Evolutionary conservation across 495 filamentous ascomycete genomes (phyloP), one percentile per base, ranked within the genome.

Genomic region (Baudoinia panamericana): DNA sequence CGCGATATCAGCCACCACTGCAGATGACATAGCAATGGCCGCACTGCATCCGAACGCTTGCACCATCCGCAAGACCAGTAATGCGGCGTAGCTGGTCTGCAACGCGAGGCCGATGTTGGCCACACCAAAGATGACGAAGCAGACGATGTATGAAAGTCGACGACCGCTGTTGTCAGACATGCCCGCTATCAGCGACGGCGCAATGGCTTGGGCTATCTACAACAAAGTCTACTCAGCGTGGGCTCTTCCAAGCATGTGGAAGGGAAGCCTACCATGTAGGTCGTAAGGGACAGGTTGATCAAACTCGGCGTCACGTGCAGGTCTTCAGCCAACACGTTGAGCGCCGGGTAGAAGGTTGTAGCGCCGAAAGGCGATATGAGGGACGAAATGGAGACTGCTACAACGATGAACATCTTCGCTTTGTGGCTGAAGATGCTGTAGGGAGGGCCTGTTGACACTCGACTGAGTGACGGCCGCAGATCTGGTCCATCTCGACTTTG

Each of bases 361-460:
- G 53, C 52, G 11, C 47, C 53, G 25, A 60, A 51, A 8, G 57
- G 57, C 1, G 53, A 56, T 29, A 60, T 55, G 19, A 60, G 47
- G 3, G 47, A 48, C 2, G 45, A 51, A 3, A 54, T 35, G 8
- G 55, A 52, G 1, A 55, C 57, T 9, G 48, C 38, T 9, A 49
- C 36, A 23, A 60, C 43, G 24, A 60, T 58, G 39, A 48, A 52
- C 17, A 49, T 41, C 47, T 56, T 57, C 25, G 44, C 41, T 20
- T 31, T 39, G 1, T 25, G 38, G 12, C 39, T 52, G 39, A 57
- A 60, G 35, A 60, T 51, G 4, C 51, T 48, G 21, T 59, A 59
- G n/a, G 51, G 51, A 15, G 46, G 40, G 8, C 29, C 38, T 43
- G 55, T 39, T 6, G 27, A 24, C 9, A 33, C 40, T 5, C 46